A percentile compares a stretch with the other conserved stretches of the same genome.
Evolutionary conservation across 768 basidiomycete genomes (phyloP).

Genomic region (Pulveroboletus sp.): DNA sequence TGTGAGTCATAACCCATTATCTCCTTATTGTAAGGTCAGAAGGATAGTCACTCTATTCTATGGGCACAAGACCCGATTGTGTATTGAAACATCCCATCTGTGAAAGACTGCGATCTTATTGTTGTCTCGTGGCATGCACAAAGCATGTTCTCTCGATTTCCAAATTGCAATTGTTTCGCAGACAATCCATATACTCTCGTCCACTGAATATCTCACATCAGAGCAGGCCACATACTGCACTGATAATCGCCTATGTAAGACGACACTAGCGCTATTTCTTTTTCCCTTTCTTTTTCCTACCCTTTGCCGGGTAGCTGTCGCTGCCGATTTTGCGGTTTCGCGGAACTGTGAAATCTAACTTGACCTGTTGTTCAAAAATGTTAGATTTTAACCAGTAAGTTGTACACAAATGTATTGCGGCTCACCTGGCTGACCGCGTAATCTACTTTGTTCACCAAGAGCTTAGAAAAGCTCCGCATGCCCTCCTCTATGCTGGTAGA

Average conservation of each 20-base stretch:
- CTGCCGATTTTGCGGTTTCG: too few species aligned
- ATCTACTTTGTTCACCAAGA: slow-evolving; percentile 14
- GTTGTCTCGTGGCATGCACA: background rate
- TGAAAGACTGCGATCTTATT: background rate
- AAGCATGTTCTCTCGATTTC: background rate
- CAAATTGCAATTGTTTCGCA: background rate
- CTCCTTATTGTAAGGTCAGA: background rate
- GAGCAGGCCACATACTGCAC: too few species aligned
- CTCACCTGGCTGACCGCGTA: slow-evolving; percentile 7
- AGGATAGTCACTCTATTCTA: background rate
- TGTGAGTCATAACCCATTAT: too few species aligned
- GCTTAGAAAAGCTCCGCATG: slow-evolving; percentile 11
- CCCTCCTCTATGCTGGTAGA: slow-evolving; percentile 1
- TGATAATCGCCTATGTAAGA: too few species aligned
- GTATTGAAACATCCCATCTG: background rate
- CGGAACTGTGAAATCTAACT: too few species aligned
- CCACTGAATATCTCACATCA: too few species aligned
- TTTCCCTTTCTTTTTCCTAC: too few species aligned
- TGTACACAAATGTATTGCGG: too few species aligned
- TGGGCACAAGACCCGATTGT: background rate
- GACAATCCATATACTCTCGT: background rate
- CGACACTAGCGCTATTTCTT: too few species aligned
- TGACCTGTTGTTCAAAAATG: too few species aligned
- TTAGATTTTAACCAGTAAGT: too few species aligned
- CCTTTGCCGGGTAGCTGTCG: too few species aligned